Evolutionary conservation across 2,329 filamentous ascomycete species (phyloP).

Genomic region (Penicillium verrucosum): DNA sequence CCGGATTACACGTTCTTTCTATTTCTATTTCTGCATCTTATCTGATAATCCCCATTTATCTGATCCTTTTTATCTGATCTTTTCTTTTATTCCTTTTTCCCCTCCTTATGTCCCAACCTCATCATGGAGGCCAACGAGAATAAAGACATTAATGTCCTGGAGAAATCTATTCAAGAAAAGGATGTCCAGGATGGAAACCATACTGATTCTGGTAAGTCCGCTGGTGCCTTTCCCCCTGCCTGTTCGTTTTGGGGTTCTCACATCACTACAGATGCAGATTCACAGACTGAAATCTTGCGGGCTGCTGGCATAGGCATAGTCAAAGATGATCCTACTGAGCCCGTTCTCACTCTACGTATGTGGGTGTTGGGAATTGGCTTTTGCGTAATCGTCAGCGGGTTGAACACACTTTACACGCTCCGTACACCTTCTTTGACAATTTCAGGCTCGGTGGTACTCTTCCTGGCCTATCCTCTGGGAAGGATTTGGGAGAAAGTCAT

Average conservation of each 20-base stretch:
- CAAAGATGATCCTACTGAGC: constrained; percentile 41
- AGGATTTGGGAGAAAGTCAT: constrained; percentile 29
- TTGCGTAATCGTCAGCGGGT: constrained; percentile 42
- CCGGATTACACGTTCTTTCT: not conserved
- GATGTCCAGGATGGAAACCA: not conserved
- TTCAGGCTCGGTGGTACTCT: constrained; percentile 33
- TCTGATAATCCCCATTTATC: constrained; percentile 23
- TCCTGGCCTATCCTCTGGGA: constrained; percentile 35
- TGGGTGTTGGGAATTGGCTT: constrained; percentile 45
- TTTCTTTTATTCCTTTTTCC: not conserved
- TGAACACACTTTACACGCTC: constrained; percentile 48
- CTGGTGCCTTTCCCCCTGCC: not conserved
- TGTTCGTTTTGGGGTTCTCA: not conserved
- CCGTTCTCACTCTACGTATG: constrained; percentile 32
- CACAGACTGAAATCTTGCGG: constrained; percentile 17
- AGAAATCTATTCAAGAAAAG: not conserved
- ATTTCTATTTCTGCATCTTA: constrained; percentile 12
- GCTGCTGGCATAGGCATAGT: constrained; percentile 49
- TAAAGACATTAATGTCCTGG: not conserved
- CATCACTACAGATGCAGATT: constrained; percentile 5
- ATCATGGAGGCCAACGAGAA: constrained; percentile 1
- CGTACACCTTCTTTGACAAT: constrained; percentile 29
- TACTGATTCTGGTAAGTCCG: constrained; percentile 1
- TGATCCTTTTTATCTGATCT: constrained; percentile 12
- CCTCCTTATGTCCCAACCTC: not conserved